Conservation (phyloP, 441 rosid species). For the Adansonia madagascariensis region DNA sequence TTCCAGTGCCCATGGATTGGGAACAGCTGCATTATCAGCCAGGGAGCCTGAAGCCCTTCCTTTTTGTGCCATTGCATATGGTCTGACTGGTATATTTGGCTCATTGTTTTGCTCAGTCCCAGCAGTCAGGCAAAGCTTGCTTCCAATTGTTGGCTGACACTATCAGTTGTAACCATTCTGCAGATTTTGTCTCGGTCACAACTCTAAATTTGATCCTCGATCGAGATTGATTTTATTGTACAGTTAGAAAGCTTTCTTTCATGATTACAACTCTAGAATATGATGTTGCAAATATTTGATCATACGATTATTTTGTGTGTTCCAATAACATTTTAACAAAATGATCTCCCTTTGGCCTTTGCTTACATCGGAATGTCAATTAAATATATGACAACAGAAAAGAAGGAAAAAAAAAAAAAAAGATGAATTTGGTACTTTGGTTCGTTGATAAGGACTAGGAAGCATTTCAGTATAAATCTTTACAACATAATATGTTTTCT, state of each 20-base stretch:
- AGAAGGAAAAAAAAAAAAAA: not conserved
- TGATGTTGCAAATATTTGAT: not conserved
- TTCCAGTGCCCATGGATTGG: slow-evolving; percentile 91
- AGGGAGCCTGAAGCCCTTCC: slow-evolving; percentile 98
- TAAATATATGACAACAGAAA: too few relatives aligned
- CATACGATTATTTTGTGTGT: not conserved
- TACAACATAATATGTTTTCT: not conserved
- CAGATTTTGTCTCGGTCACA: not conserved
- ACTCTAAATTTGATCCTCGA: not conserved
- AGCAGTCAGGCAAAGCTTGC: slow-evolving; percentile 80
- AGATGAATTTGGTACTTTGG: not conserved
- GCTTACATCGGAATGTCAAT: not conserved
- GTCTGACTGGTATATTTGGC: slow-evolving; percentile 92
- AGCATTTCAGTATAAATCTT: not conserved
- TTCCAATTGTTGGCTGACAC: slow-evolving; percentile 62
- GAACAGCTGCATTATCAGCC: slow-evolving; percentile 90
- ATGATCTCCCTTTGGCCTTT: not conserved
- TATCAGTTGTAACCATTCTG: not conserved
- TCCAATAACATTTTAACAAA: not conserved
- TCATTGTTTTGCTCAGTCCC: slow-evolving; percentile 83
- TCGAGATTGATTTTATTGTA: not conserved
- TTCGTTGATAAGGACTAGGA: not conserved
- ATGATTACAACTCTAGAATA: not conserved
- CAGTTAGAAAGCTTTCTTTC: not conserved
- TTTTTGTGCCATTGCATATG: slow-evolving; percentile 93